Evolutionary conservation across 345 rosid genomes (phyloP).

Genomic region (Camelina hispida): DNA sequence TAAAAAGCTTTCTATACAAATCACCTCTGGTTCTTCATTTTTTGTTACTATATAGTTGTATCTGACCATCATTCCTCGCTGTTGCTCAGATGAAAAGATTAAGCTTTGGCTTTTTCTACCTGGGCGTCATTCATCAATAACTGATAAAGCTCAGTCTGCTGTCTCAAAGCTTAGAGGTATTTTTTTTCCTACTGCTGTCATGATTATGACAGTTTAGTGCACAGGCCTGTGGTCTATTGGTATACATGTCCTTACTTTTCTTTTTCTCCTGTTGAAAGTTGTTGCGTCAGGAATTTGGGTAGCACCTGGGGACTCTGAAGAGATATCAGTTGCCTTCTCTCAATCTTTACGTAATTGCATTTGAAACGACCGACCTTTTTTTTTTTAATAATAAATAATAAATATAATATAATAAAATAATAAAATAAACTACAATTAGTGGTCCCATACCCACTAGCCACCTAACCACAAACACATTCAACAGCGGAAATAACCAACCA

Average conservation of each 20-base stretch:
- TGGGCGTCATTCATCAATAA: slow-evolving; percentile 71
- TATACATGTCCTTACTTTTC: slow-evolving; percentile 16
- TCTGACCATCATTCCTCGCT: slow-evolving; percentile 20
- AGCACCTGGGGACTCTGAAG: slow-evolving; percentile 99
- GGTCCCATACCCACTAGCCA: too few species aligned
- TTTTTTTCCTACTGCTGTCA: neutral
- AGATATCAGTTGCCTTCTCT: slow-evolving; percentile 93
- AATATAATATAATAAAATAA: too few species aligned
- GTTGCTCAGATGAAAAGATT: slow-evolving; percentile 81
- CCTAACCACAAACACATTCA: too few species aligned
- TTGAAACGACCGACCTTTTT: too few species aligned
- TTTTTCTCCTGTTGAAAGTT: slow-evolving; percentile 56
- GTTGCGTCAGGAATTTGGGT: slow-evolving; percentile 95
- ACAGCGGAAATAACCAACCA: too few species aligned
- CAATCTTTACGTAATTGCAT: slow-evolving; percentile 86
- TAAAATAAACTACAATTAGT: too few species aligned
- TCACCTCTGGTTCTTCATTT: neutral
- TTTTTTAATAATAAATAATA: too few species aligned
- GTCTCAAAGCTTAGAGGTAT: slow-evolving; percentile 87
- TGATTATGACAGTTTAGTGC: slow-evolving; percentile 11
- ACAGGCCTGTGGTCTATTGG: slow-evolving; percentile 16
- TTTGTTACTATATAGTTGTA: neutral
- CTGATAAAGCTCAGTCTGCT: slow-evolving; percentile 80
- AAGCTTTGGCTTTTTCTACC: slow-evolving; percentile 99
- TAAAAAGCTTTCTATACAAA: too few species aligned